These are phyloP conservation scores for Plasmodium ovale DNA, from an alignment of 169 alveolate genomes.

Conservation along the genomic window DNA sequence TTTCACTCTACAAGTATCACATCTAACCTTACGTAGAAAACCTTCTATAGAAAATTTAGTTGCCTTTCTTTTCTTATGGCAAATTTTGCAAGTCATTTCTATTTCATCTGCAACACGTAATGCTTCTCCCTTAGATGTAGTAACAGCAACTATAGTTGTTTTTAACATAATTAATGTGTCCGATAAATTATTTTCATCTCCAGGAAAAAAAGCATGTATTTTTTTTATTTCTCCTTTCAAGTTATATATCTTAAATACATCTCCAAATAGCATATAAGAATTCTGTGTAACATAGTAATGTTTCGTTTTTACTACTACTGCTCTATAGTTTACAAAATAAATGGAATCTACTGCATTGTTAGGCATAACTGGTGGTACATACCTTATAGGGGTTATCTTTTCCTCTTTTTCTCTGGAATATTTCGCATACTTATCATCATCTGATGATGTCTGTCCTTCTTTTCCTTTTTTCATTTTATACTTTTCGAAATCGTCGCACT, in stretches of 20 bases:
- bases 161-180: slow-evolving; percentile 60
- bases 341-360: slow-evolving; percentile 22
- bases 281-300: slow-evolving; percentile 58
- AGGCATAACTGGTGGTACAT: background rate
- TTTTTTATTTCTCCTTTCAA: slow-evolving; percentile 65
- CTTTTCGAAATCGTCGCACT: no score
- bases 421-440: slow-evolving; percentile 31
- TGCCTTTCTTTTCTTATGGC: slow-evolving; percentile 66
- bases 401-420: slow-evolving; percentile 5
- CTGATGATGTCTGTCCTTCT: slow-evolving; percentile 16
- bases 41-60: slow-evolving; percentile 70
- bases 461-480: slow-evolving; percentile 29
- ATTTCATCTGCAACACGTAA: slow-evolving; percentile 57
- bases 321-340: slow-evolving; percentile 62
- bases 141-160: slow-evolving; percentile 54
- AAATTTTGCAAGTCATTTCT: slow-evolving; percentile 57
- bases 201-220: slow-evolving; percentile 67
- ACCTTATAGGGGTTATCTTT: background rate
- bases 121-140: slow-evolving; percentile 62
- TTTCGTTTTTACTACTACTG: slow-evolving; percentile 56
- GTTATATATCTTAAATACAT: slow-evolving; percentile 63
- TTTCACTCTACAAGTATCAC: slow-evolving; percentile 67
- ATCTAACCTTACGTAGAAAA: slow-evolving; percentile 44
- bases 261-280: slow-evolving; percentile 63
- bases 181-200: slow-evolving; percentile 54